Base-by-base conservation (phyloP, 2,329 filamentous ascomycete species). In the Pseudogymnoascus sp. region DNA sequence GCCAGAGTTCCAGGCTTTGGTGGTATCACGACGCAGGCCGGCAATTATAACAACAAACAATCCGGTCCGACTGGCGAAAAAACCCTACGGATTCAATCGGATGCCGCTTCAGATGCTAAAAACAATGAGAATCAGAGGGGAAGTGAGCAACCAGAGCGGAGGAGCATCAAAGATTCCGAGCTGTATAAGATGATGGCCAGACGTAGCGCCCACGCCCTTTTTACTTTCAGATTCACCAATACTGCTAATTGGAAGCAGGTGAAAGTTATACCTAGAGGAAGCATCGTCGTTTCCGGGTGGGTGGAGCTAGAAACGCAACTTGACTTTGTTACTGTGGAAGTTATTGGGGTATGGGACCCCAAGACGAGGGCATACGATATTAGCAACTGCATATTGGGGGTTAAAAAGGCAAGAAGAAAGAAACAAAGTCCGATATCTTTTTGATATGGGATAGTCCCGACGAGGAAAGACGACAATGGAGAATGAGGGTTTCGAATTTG, bases 301-400 rank as follows among this genome's bases (percentile, higher is more conserved):
- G 77, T 86, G 1, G 80, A 85, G 64, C 62, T 86, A 1, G 74
- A 78, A 39, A 76, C 80, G 2, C 69, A 77, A 1, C 76, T 71
- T 20, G 77, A 77, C 1, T 74, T 74, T 58, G 68, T 85, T 60
- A 76, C 78, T 2, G 72, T 85, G 11, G 79, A 84, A 63, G 81
- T 82, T 2, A 62, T 71, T 9, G 79, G 76, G 1, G 83, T 78
- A 70, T 86, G 81, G 71, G 77, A 86, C 67, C 82, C 83, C 1
- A 80, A 82, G 69, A 78, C 76, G 39, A 75, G 76, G 63, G 74
- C 63, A 9, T 72, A 67, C 61, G 69, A 73, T 64, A 11, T 61
- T 11, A 69, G 66, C 14, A 74, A 72, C 57, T 33, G 47, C 16
- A 5, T 14, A 12, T 18, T 54, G 11, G 47, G 28, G 25, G 28